Evolutionary conservation across 2,329 filamentous ascomycete species (phyloP).

Genomic region (Pseudogymnoascus sp.): DNA sequence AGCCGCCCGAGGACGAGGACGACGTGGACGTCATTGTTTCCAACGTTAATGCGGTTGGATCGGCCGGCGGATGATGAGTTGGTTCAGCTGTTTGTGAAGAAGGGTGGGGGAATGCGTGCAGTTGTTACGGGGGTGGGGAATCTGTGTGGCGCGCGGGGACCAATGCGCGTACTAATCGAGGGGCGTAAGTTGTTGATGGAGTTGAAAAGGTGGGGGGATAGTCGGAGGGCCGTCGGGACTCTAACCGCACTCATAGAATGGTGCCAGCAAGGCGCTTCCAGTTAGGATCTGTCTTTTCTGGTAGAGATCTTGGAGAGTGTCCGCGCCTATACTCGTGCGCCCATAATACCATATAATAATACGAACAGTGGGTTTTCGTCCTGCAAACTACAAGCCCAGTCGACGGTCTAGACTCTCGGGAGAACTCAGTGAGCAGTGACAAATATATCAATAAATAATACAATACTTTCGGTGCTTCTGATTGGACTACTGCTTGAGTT

Average conservation of each 20-base stretch:
- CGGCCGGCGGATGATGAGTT: conserved; percentile 52
- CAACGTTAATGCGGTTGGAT: conserved; percentile 46
- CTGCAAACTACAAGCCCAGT: too few species aligned
- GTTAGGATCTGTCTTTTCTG: neutral
- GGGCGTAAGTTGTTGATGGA: conserved; percentile 34
- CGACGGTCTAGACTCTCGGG: neutral
- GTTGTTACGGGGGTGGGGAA: conserved; percentile 48
- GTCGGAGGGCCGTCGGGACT: conserved; percentile 9
- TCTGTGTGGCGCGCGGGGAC: conserved; percentile 34
- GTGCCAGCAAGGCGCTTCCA: neutral
- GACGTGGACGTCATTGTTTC: conserved; percentile 24
- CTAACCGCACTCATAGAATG: conserved; percentile 1
- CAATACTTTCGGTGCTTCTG: neutral
- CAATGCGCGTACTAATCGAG: conserved; percentile 32
- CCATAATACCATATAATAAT: neutral
- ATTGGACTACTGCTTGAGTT: neutral
- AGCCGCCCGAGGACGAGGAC: conserved; percentile 9
- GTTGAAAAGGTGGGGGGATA: conserved; percentile 20
- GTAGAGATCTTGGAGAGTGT: neutral
- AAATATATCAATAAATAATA: neutral
- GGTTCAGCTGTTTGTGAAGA: conserved; percentile 48
- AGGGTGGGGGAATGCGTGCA: conserved; percentile 43
- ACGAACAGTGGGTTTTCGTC: neutral
- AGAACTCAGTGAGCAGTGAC: neutral
- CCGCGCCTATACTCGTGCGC: neutral